A percentile compares a stretch with the other conserved stretches of the same genome.
Conservation (phyloP, 176 grass and related monocot genomes). For the Phragmites australis region DNA sequence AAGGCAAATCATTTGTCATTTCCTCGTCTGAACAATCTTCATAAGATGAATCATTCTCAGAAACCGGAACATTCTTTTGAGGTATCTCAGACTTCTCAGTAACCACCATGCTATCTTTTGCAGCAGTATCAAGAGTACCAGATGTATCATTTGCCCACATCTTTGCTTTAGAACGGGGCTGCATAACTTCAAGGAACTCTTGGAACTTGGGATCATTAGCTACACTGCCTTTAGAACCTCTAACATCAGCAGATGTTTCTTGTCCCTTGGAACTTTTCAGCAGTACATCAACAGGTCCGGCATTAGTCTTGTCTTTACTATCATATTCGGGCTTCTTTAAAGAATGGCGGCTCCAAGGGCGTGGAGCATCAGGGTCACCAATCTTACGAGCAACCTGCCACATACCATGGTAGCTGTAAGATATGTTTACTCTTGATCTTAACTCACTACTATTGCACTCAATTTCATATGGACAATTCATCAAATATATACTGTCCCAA, state of each 20-base stretch:
- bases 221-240: conserved; percentile 42
- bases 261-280: conserved; percentile 46
- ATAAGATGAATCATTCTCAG: conserved; percentile 41
- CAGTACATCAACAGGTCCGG: background rate
- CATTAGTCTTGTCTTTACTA: conserved; percentile 41
- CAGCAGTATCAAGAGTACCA: conserved; percentile 34
- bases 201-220: conserved; percentile 64
- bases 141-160: conserved; percentile 88
- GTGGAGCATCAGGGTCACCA: conserved; percentile 73
- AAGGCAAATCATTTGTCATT: conserved; percentile 34
- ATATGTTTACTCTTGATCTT: background rate
- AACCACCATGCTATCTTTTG: conserved; percentile 41
- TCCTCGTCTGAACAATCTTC: conserved; percentile 44
- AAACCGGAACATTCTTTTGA: conserved; percentile 18
- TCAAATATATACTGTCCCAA: background rate
- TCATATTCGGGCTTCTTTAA: conserved; percentile 51
- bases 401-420: background rate
- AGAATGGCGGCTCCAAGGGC: conserved; percentile 86
- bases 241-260: conserved; percentile 31
- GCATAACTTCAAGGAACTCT: conserved; percentile 94
- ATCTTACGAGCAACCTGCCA: conserved; percentile 85
- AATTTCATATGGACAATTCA: background rate
- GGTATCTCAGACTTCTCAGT: conserved; percentile 39
- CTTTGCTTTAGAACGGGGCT: conserved; percentile 78
- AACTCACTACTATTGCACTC: background rate